phyloP scores from a whole-genome alignment of 2,329 filamentous ascomycete species.

The Beauveria sp. region DNA sequence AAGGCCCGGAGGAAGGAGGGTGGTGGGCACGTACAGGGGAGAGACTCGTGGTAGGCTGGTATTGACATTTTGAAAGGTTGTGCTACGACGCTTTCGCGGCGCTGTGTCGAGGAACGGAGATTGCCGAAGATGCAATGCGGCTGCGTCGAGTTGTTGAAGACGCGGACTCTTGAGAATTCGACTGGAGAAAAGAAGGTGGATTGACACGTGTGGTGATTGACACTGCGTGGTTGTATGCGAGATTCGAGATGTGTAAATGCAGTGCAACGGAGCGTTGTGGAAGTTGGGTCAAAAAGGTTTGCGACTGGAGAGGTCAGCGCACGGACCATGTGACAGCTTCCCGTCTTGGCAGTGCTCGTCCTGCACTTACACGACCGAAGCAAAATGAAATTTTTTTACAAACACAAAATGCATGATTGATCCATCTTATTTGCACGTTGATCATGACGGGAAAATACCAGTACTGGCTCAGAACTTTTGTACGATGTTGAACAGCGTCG shows the following conservation, averaged over 20 bases:
- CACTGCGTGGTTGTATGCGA: not conserved
- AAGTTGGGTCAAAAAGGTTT: not conserved
- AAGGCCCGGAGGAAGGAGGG: no score
- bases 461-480: no score
- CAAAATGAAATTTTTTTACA: no score
- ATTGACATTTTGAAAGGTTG: slow-evolving; percentile 16
- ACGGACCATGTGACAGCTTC: slow-evolving; percentile 1
- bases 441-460: no score
- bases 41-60: slow-evolving; percentile 60
- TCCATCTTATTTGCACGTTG: no score
- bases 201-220: not conserved
- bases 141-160: not conserved
- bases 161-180: not conserved
- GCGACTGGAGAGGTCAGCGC: not conserved
- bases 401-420: no score
- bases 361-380: not conserved
- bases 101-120: not conserved
- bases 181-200: not conserved
- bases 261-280: not conserved
- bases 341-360: not conserved
- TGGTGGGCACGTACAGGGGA: slow-evolving; percentile 56
- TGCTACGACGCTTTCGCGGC: not conserved
- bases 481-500: no score
- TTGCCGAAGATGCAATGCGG: not conserved
- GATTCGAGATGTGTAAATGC: not conserved